phyloP scores from a whole-genome alignment of 1,139 yeast species.

The Hansenula sp. region DNA sequence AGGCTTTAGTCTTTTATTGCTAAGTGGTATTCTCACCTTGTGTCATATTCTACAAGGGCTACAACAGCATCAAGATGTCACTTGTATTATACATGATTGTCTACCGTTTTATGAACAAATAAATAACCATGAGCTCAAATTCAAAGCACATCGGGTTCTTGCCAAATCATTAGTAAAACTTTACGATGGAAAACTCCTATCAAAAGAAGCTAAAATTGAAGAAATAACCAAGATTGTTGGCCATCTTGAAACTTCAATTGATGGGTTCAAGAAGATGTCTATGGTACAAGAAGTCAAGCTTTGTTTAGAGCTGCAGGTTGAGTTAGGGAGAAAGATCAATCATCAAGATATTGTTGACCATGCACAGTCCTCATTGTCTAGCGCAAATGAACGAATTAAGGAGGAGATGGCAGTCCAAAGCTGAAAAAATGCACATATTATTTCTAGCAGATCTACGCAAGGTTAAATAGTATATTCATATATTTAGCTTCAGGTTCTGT shows the following conservation, averaged over 20 bases:
- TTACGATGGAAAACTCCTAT: constrained; percentile 1
- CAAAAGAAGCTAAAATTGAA: constrained; percentile 4
- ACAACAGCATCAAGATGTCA: constrained; percentile 35
- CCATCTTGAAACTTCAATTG: constrained; percentile 38
- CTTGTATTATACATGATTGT: constrained; percentile 30
- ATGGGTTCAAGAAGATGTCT: constrained; percentile 37
- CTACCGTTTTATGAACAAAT: constrained; percentile 40
- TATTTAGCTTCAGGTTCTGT: background rate
- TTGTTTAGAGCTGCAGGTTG: constrained; percentile 24
- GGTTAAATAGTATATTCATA: background rate
- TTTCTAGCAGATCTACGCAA: background rate
- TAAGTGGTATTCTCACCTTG: constrained; percentile 39
- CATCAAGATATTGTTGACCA: constrained; percentile 33
- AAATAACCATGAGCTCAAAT: constrained; percentile 31
- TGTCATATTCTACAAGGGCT: constrained; percentile 35
- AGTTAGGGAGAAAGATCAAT: constrained; percentile 22
- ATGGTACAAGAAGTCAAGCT: constrained; percentile 34
- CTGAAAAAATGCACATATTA: background rate
- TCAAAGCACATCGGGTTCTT: constrained; percentile 37
- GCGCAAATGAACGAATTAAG: constrained; percentile 21
- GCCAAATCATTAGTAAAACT: constrained; percentile 27
- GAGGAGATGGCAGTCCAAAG: background rate
- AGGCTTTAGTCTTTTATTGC: constrained; percentile 36
- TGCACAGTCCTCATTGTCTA: constrained; percentile 31
- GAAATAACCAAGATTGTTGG: constrained; percentile 26